Base-by-base conservation (phyloP, 345 rosid genomes). In the Eucalyptus marginata region DNA sequence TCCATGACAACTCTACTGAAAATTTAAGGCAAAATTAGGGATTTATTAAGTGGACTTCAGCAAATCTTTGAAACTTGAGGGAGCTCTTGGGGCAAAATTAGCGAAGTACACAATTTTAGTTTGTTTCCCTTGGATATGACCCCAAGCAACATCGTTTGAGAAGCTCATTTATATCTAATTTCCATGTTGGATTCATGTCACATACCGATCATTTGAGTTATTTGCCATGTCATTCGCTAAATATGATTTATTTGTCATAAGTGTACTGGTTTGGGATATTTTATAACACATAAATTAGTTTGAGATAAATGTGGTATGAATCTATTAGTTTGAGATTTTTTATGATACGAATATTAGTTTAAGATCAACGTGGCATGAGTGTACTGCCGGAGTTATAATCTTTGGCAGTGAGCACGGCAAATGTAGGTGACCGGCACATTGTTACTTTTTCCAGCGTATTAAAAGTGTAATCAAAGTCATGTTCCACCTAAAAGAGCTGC, bases 61-160 rank as follows among this genome's bases (percentile, higher is more conserved):
- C 1, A n/a, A 2, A 64, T 64, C 16, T 64, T 64, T 13, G 36
- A 64, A 64, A 64, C 6, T n/a, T n/a, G 71, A 64, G 71, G 10
- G n/a, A 29, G 18, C 71, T 64, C 71, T 64, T 14, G 9, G 18
- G 9, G 16, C 18, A n/a, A 64, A 64, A 64, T 64, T 59, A 13
- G 71, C 3, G 1, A 1, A 64, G 0, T 29, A 29, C 33, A 0
- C 33, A 62, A 64, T 13, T n/a, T 59, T 12, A 11, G n/a, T 25
- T 24, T 5, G 22, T 59, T 59, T 29, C 29, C 66, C 25, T 59
- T 0, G 1, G 0, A 59, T 25, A 59, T 6, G 13, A 59, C 66
- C 29, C n/a, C n/a, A 11, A 59, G 4, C 2, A 0, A 62, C 33
- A 29, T 13, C 1, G 18, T 29, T 62, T 2, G 3, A 5, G 5